Conservation (phyloP, 805 yeast genomes). For the Pichia nanzhaoensis region DNA sequence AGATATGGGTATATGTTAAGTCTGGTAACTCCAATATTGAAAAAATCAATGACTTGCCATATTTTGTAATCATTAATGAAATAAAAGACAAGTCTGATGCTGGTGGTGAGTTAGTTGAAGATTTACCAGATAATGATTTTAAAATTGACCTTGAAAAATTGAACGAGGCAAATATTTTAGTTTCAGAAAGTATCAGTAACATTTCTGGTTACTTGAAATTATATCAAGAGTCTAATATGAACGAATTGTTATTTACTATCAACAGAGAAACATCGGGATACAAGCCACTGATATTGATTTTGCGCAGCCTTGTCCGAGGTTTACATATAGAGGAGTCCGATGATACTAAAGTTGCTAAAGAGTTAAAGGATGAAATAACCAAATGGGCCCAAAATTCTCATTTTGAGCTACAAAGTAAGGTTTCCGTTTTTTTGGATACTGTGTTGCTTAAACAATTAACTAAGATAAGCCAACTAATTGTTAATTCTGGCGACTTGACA, state of each 20-base stretch:
- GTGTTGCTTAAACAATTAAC: slow-evolving; percentile 24
- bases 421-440: slow-evolving; percentile 26
- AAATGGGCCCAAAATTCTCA: slow-evolving; percentile 32
- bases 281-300: slow-evolving; percentile 21
- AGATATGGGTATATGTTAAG: slow-evolving; percentile 27
- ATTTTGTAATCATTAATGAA: slow-evolving; percentile 20
- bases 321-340: neutral
- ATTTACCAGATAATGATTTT: slow-evolving; percentile 3
- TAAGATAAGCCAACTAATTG: slow-evolving; percentile 25
- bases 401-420: slow-evolving; percentile 29
- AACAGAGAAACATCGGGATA: slow-evolving; percentile 28
- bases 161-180: slow-evolving; percentile 23
- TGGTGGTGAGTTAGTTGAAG: slow-evolving; percentile 5
- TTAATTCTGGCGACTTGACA: slow-evolving; percentile 30
- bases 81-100: neutral
- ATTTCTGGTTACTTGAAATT: slow-evolving; percentile 24
- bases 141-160: slow-evolving; percentile 24
- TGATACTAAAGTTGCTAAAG: slow-evolving; percentile 8
- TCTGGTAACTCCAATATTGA: slow-evolving; percentile 18
- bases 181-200: slow-evolving; percentile 23
- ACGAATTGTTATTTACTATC: slow-evolving; percentile 23
- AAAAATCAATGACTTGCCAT: slow-evolving; percentile 24
- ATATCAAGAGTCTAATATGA: slow-evolving; percentile 24
- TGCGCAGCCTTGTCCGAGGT: slow-evolving; percentile 24
- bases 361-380: slow-evolving; percentile 19